Percentiles rank a stretch among this genome's conserved stretches.
These are phyloP conservation scores for Alternaria burnsii DNA, from an alignment of 2,329 filamentous ascomycete genomes.

Conservation along the genomic window DNA sequence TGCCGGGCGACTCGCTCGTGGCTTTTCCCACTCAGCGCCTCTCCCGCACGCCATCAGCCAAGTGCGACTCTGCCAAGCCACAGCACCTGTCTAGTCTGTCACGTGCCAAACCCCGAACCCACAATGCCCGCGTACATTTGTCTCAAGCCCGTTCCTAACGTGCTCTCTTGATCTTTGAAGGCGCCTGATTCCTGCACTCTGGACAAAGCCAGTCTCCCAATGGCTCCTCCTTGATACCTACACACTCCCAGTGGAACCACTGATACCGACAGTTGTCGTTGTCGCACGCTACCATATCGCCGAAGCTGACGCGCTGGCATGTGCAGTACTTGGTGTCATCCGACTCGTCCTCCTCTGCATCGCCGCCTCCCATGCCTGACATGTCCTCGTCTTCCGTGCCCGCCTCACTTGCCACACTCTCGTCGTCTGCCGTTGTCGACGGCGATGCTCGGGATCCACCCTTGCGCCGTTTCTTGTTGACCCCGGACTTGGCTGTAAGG, in stretches of 20 bases:
- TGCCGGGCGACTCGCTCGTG: not conserved
- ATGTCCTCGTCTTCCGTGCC: slow-evolving; percentile 58
- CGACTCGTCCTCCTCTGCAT: slow-evolving; percentile 69
- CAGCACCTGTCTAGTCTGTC: slow-evolving; percentile 15
- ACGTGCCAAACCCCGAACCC: not conserved
- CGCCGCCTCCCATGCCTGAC: slow-evolving; percentile 57
- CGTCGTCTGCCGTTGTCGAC: slow-evolving; percentile 59
- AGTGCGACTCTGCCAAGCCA: slow-evolving; percentile 10
- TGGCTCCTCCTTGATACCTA: slow-evolving; percentile 60
- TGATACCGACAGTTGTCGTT: slow-evolving; percentile 82
- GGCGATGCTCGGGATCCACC: slow-evolving; percentile 51
- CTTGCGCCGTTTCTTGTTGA: slow-evolving; percentile 51
- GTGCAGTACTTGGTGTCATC: slow-evolving; percentile 82
- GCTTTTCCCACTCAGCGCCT: slow-evolving; percentile 23
- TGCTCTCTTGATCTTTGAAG: slow-evolving; percentile 53
- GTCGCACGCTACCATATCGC: slow-evolving; percentile 90
- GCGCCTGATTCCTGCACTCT: slow-evolving; percentile 50
- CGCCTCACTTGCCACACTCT: slow-evolving; percentile 60
- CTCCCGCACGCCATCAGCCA: slow-evolving; percentile 21
- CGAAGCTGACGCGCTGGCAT: slow-evolving; percentile 83
- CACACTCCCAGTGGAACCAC: slow-evolving; percentile 84
- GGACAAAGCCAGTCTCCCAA: slow-evolving; percentile 62
- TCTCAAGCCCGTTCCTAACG: slow-evolving; percentile 29
- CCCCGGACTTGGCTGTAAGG: slow-evolving; percentile 45
- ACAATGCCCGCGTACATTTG: not conserved